These are phyloP conservation scores for Debaryomyces maramus DNA, from an alignment of 805 yeast species.

Conservation along the genomic window DNA sequence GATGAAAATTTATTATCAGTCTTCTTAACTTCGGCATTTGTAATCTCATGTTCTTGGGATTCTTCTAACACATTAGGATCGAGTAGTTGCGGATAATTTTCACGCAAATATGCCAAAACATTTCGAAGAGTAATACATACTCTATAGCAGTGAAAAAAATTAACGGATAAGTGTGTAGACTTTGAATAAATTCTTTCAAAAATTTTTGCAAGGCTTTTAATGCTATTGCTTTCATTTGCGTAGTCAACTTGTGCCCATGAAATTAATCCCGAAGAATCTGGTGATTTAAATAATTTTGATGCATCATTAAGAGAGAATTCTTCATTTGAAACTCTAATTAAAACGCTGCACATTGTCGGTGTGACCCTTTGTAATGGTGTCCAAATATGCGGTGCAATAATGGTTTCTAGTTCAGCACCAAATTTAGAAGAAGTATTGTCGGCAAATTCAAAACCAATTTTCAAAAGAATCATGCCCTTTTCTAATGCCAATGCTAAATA, in stretches of 20 bases:
- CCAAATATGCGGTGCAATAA: slow-evolving; percentile 8
- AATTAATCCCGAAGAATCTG: slow-evolving; percentile 6
- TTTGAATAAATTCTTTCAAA: slow-evolving; percentile 1
- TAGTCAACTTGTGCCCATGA: slow-evolving; percentile 4
- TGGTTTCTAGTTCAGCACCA: slow-evolving; percentile 7
- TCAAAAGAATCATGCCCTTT: slow-evolving; percentile 6
- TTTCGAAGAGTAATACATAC: neutral
- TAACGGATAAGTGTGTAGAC: neutral
- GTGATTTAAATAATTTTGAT: slow-evolving; percentile 5
- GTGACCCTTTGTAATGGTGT: slow-evolving; percentile 3
- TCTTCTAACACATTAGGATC: no score
- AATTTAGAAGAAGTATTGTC: slow-evolving; percentile 5
- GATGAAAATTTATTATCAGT: no score
- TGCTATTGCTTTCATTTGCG: slow-evolving; percentile 1
- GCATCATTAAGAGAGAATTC: slow-evolving; percentile 5
- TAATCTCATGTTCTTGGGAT: no score
- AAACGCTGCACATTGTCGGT: neutral
- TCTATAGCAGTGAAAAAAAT: slow-evolving; percentile 3
- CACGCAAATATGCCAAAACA: neutral
- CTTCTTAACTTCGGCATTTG: no score
- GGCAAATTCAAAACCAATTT: slow-evolving; percentile 5
- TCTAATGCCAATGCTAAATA: slow-evolving; percentile 4
- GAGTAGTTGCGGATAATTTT: neutral
- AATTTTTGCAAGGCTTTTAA: slow-evolving; percentile 1
- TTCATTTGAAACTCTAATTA: slow-evolving; percentile 6